Evolutionary conservation across 1,284 basidiomycete genomes (phyloP), one percentile per base, ranked within the genome.

Genomic region (Ustilago vetiveriae): DNA sequence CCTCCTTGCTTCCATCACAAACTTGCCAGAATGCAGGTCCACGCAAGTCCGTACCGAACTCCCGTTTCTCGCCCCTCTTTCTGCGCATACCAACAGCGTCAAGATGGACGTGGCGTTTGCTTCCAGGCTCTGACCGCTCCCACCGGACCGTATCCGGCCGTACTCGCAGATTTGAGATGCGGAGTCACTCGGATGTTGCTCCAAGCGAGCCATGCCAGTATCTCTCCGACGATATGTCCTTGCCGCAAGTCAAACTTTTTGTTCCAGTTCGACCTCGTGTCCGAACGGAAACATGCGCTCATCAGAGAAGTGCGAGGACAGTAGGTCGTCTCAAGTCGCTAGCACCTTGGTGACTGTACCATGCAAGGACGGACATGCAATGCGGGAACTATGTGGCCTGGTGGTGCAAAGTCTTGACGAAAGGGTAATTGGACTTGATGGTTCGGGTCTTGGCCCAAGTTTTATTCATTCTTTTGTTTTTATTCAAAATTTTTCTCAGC

Each of bases 111-210:
- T n/a, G n/a, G n/a, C n/a, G n/a, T n/a, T n/a, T n/a, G n/a, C n/a
- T n/a, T n/a, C n/a, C n/a, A n/a, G n/a, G n/a, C n/a, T n/a, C n/a
- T n/a, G n/a, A n/a, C n/a, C n/a, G n/a, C n/a, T n/a, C n/a, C n/a
- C n/a, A 38, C 50, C 50, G 50, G 50, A 53, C 50, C 50, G 50
- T 52, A 22, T 4, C 35, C 3, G 36, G 26, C 50, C 50, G 50
- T 44, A 10, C 23, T n/a, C 21, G 36, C 42, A 24, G 23, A 29
- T 11, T 9, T 19, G 14, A 13, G 6, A 32, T 17, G 16, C 29
- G 21, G 27, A 48, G 3, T 27, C 6, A 9, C 27, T 26, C 37
- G 37, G 38, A 39, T n/a, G 16, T 33, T 16, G 29, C 30, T 40
- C 37, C 47, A 49, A 49, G 47, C 47, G 45, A 47, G 46, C 27